Evolutionary conservation across 495 filamentous ascomycete species (phyloP).

Genomic region (Penicillium soppii): DNA sequence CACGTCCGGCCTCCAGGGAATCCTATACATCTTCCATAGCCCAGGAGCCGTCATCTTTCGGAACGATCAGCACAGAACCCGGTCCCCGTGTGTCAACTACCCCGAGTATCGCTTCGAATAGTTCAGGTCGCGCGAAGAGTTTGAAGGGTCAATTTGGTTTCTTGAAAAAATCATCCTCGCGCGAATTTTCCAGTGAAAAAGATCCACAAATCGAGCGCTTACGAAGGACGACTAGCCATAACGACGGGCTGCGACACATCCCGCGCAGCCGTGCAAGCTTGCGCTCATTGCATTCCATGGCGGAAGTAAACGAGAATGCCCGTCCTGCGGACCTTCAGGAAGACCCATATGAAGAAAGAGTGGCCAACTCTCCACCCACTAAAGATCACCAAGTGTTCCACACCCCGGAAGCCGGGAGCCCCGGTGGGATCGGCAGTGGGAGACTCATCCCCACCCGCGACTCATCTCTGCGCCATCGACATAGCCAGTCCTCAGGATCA

Average conservation of each 20-base stretch:
- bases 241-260: slow-evolving; percentile 35
- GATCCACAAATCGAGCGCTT: slow-evolving; percentile 34
- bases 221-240: slow-evolving; percentile 38
- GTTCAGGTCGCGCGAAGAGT: slow-evolving; percentile 40
- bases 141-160: slow-evolving; percentile 34
- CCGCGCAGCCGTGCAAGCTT: slow-evolving; percentile 42
- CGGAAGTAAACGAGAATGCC: slow-evolving; percentile 42
- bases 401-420: slow-evolving; percentile 33
- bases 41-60: slow-evolving; percentile 38
- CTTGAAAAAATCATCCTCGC: slow-evolving; percentile 35
- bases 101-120: slow-evolving; percentile 41
- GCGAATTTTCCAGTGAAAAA: slow-evolving; percentile 37
- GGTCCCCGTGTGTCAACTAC: slow-evolving; percentile 38
- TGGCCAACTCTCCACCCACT: slow-evolving; percentile 25
- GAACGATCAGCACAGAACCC: slow-evolving; percentile 45
- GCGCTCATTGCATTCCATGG: slow-evolving; percentile 47
- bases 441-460: slow-evolving; percentile 64
- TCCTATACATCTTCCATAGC: slow-evolving; percentile 39
- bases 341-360: slow-evolving; percentile 20
- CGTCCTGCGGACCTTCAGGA: slow-evolving; percentile 20
- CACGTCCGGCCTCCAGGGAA: slow-evolving; percentile 37
- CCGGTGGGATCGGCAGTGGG: slow-evolving; percentile 47
- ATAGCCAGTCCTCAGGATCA: slow-evolving; percentile 43
- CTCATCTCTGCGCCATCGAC: slow-evolving; percentile 59
- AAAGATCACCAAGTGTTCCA: slow-evolving; percentile 27